A percentile compares a stretch with the other conserved stretches of the same genome.
Conservation (phyloP, 2,329 filamentous ascomycete species). For the Claviceps arundinis region DNA sequence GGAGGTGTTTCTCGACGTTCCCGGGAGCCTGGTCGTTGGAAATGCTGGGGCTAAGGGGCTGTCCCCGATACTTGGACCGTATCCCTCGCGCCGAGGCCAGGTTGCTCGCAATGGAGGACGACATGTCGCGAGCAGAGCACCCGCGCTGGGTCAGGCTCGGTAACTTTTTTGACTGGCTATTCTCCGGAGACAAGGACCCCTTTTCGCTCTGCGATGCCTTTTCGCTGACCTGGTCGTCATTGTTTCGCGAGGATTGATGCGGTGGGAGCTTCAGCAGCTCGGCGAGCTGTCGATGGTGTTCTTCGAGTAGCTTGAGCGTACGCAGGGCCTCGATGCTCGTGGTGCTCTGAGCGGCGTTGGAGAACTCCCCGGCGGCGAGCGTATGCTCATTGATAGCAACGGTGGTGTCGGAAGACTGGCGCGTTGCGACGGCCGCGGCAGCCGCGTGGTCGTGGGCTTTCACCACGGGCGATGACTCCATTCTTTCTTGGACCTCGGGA, state of each 20-base stretch:
- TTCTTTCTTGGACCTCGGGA: conserved; percentile 5
- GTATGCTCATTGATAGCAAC: conserved; percentile 82
- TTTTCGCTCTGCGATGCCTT: conserved; percentile 14
- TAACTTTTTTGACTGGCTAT: conserved; percentile 11
- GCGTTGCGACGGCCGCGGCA: conserved; percentile 69
- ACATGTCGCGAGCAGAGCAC: conserved; percentile 51
- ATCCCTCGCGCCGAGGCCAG: conserved; percentile 78
- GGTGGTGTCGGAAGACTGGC: conserved; percentile 59
- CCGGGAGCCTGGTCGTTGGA: conserved; percentile 63
- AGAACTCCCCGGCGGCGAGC: conserved; percentile 77
- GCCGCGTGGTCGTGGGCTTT: conserved; percentile 82
- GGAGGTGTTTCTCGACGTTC: conserved; percentile 46
- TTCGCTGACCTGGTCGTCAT: conserved; percentile 12
- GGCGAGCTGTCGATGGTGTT: conserved; percentile 75
- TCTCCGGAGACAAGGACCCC: conserved; percentile 5
- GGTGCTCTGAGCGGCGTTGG: conserved; percentile 64
- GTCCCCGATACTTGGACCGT: conserved; percentile 47
- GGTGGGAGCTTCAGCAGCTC: conserved; percentile 63
- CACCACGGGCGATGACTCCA: conserved; percentile 25
- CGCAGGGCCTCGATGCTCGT: conserved; percentile 60
- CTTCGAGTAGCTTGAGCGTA: conserved; percentile 71
- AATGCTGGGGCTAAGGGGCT: conserved; percentile 57
- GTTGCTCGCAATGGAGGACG: conserved; percentile 79
- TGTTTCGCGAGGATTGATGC: conserved; percentile 22
- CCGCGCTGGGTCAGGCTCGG: conserved; percentile 26